Evolutionary conservation across 2,329 filamentous ascomycete species (phyloP).

Genomic region (Fusarium sublunatum): DNA sequence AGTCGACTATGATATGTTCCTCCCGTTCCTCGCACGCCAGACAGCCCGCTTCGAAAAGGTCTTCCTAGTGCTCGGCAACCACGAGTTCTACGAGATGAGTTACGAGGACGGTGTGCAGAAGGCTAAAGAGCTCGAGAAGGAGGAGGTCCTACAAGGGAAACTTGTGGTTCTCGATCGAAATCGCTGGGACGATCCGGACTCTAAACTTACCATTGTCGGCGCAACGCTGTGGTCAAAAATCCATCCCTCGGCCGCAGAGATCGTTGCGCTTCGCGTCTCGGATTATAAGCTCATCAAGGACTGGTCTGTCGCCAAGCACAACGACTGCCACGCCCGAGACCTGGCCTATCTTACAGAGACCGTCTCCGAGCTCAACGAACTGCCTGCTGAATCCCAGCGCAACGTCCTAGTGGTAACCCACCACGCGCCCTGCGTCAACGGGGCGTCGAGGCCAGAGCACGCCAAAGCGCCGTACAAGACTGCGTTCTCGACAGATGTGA

Average conservation of each 20-base stretch:
- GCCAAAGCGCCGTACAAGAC: slow-evolving; percentile 57
- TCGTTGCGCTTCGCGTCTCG: slow-evolving; percentile 59
- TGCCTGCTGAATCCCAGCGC: slow-evolving; percentile 24
- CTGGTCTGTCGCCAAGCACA: slow-evolving; percentile 64
- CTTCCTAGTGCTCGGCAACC: slow-evolving; percentile 64
- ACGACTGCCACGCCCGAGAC: slow-evolving; percentile 59
- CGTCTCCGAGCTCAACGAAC: slow-evolving; percentile 45
- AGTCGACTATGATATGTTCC: slow-evolving; percentile 58
- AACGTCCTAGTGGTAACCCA: slow-evolving; percentile 65
- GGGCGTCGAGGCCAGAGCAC: slow-evolving; percentile 62
- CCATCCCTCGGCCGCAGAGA: slow-evolving; percentile 50
- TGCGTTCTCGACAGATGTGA: slow-evolving; percentile 64
- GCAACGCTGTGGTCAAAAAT: slow-evolving; percentile 69
- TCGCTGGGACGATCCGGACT: slow-evolving; percentile 54
- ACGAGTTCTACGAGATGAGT: slow-evolving; percentile 63
- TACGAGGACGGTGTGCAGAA: slow-evolving; percentile 52
- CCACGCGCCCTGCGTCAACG: slow-evolving; percentile 64
- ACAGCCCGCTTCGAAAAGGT: slow-evolving; percentile 57
- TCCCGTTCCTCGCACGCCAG: slow-evolving; percentile 57
- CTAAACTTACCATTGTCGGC: slow-evolving; percentile 63
- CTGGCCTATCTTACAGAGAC: slow-evolving; percentile 61
- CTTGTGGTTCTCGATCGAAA: slow-evolving; percentile 59
- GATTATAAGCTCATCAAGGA: slow-evolving; percentile 65
- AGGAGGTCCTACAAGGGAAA: slow-evolving; percentile 52
- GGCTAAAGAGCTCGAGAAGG: slow-evolving; percentile 53